Conservation (phyloP, 2,329 filamentous ascomycete species). For the Exserohilum rostratum region DNA sequence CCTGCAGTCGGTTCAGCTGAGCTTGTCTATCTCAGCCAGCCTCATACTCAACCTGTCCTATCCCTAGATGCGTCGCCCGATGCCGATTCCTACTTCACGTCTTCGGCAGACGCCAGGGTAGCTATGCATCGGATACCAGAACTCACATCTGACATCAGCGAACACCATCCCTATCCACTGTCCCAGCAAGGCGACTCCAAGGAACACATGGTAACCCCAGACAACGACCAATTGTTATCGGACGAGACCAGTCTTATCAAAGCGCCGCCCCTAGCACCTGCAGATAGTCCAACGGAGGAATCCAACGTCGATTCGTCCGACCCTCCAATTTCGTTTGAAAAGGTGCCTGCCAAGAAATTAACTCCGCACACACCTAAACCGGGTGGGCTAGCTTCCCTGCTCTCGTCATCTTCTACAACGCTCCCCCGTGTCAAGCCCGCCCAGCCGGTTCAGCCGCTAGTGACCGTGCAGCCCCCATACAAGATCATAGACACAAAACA, state of each 20-base stretch:
- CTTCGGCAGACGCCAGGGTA: slow-evolving; percentile 79
- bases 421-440: slow-evolving; percentile 12
- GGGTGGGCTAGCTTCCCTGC: slow-evolving; percentile 34
- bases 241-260: neutral
- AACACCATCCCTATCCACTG: neutral
- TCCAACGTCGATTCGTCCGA: neutral
- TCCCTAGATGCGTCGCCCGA: slow-evolving; percentile 58
- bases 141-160: neutral
- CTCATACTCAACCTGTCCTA: slow-evolving; percentile 81
- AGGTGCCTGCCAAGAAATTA: slow-evolving; percentile 14
- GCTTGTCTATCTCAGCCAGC: slow-evolving; percentile 66
- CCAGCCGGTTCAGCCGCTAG: slow-evolving; percentile 3
- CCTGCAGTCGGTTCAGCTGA: slow-evolving; percentile 46
- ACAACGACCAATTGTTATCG: neutral
- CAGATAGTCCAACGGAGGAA: neutral
- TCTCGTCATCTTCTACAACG: slow-evolving; percentile 19
- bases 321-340: slow-evolving; percentile 24
- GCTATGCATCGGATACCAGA: slow-evolving; percentile 73
- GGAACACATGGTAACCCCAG: no score
- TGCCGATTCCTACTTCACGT: slow-evolving; percentile 72
- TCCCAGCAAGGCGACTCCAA: neutral
- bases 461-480: slow-evolving; percentile 53
- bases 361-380: slow-evolving; percentile 6
- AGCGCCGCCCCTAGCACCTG: neutral
- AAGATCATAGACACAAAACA: slow-evolving; percentile 80